Conservation (phyloP, 345 rosid genomes). For the Arabidopsis arenosa region DNA sequence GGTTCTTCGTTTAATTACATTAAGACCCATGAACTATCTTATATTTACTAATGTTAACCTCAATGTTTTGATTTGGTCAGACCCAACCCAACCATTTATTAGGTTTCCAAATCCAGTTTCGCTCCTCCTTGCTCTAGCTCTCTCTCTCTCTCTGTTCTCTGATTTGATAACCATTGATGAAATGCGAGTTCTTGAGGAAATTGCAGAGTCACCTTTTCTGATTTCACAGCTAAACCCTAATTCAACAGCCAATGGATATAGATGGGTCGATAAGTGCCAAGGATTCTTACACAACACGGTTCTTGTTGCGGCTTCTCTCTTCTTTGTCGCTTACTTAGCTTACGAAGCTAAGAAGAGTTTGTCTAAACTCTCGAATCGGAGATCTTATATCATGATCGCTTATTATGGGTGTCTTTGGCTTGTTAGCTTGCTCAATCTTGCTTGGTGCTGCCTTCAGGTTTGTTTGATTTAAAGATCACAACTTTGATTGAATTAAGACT, state of each 20-base stretch:
- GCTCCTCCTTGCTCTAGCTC: neutral
- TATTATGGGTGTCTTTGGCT: slow-evolving; percentile 88
- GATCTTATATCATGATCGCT: slow-evolving; percentile 82
- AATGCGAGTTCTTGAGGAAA: slow-evolving; percentile 44
- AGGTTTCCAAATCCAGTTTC: slow-evolving; percentile 18
- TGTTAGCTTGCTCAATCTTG: slow-evolving; percentile 85
- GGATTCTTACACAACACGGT: slow-evolving; percentile 75
- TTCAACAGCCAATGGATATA: slow-evolving; percentile 30
- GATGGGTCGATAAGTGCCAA: slow-evolving; percentile 80
- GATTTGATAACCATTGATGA: slow-evolving; percentile 1
- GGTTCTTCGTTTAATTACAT: neutral
- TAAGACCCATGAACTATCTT: neutral
- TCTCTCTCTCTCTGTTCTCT: neutral
- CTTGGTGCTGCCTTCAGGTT: slow-evolving; percentile 90
- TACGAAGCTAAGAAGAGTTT: slow-evolving; percentile 75
- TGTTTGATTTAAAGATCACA: slow-evolving; percentile 5
- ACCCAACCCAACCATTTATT: neutral
- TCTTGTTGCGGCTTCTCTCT: slow-evolving; percentile 60
- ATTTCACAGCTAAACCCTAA: slow-evolving; percentile 51
- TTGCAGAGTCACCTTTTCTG: slow-evolving; percentile 43
- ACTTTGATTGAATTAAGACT: neutral
- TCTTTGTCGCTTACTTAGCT: slow-evolving; percentile 69
- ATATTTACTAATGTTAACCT: neutral
- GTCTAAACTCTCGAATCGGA: slow-evolving; percentile 70
- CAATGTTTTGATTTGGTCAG: neutral